Base-by-base conservation (phyloP, 2,329 filamentous ascomycete species). In the Stachybotrys chartarum region DNA sequence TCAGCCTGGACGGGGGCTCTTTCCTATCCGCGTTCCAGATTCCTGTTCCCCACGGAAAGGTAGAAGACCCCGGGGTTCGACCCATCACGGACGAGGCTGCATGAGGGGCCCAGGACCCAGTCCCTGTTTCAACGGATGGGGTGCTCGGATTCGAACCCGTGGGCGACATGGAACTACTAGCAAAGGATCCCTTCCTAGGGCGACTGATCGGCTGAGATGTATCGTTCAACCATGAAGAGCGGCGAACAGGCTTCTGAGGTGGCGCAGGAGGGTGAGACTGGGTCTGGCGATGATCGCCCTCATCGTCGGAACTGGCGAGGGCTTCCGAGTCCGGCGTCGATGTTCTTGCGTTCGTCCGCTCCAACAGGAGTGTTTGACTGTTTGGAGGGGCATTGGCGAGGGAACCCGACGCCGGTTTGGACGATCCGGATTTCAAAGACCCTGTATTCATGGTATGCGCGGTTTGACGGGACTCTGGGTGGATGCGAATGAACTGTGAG, bases 281-380 rank as follows among this genome's bases (percentile, higher is more conserved):
- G 56, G 80, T 82, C 61, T 82, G 78, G 61, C 82, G 79, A 67
- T 84, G 79, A 58, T 96, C 88, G 56, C 78, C 81, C 71, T 99
- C 94, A 70, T 97, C 94, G 70, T 97, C 94, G 12, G 92, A 97
- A 61, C 93, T 97, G 53, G 88, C 91, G 57, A 97, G 77, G 53
- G 90, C 93, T 69, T 97, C 93, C 4, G 92, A 97, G 68, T 97
- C 94, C 24, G 93, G 93, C 1, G 93, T 97, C 7, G 91, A 91
- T 54, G 89, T 88, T 63, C 92, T 84, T 55, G 86, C 81, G 64
- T 89, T 88, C 52, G 87, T 78, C 69, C 91, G 94, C 52, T 93
- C 90, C 39, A 90, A 78, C 51, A 90, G 74, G 45, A 86, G 75
- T 45, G 84, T 83, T 57, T 87, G 84, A 63, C 78, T 87, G 63